These are phyloP conservation scores for Hymenotorrendiella dingleyae DNA, from an alignment of 2,329 filamentous ascomycete genomes.

Conservation along the genomic window DNA sequence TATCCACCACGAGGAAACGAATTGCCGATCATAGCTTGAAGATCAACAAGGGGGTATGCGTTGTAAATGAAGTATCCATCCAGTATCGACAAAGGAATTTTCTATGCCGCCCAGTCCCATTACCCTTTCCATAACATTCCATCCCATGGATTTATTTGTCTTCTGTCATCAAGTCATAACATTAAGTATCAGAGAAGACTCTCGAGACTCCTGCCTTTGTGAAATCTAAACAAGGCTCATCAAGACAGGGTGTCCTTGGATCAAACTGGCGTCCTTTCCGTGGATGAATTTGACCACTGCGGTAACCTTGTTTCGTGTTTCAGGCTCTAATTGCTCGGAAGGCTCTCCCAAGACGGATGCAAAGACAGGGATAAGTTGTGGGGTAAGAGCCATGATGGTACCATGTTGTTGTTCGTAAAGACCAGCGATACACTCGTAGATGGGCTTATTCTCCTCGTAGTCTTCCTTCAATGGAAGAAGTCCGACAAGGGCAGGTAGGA, in stretches of 20 bases:
- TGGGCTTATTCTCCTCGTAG: constrained; percentile 91
- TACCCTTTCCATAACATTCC: not conserved
- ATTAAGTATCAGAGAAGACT: not conserved
- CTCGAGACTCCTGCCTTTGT: not conserved
- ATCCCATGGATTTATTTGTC: not conserved
- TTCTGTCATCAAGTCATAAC: not conserved
- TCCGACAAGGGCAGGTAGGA: constrained; percentile 72
- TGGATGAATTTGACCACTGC: constrained; percentile 48
- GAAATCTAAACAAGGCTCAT: constrained; percentile 12
- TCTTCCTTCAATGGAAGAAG: constrained; percentile 87
- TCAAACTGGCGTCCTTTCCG: constrained; percentile 23
- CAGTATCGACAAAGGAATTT: not conserved
- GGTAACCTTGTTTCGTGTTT: constrained; percentile 61
- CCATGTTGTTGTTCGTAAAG: constrained; percentile 68
- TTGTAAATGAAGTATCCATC: constrained; percentile 3
- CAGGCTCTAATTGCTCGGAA: constrained; percentile 68
- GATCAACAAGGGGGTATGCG: constrained; percentile 7
- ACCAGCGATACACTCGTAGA: constrained; percentile 84
- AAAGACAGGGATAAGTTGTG: constrained; percentile 63
- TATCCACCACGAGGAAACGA: constrained; percentile 1
- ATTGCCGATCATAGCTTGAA: not conserved
- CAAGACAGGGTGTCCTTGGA: constrained; percentile 24
- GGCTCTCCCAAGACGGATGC: constrained; percentile 66
- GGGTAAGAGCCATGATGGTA: constrained; percentile 64
- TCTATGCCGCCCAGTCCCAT: not conserved